Evolutionary conservation across 805 yeast genomes (phyloP).

Genomic region (Metschnikowia hibisci): DNA sequence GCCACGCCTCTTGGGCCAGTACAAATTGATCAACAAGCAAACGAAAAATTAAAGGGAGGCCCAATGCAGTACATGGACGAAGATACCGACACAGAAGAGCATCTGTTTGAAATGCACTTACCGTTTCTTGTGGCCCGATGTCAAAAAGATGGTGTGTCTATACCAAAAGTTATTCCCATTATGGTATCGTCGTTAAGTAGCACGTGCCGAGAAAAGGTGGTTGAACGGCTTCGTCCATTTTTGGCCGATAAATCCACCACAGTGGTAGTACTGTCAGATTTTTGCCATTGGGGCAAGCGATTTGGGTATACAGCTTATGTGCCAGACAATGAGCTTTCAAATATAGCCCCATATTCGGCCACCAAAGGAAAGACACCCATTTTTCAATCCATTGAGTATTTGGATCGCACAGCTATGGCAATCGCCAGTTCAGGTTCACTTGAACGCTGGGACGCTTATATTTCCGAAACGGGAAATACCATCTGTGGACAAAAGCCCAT

Average conservation of each 20-base stretch:
- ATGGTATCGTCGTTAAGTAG: constrained; percentile 64
- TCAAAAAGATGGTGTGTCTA: constrained; percentile 25
- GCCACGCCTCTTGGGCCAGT: constrained; percentile 83
- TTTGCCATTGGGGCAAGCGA: constrained; percentile 82
- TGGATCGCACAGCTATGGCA: constrained; percentile 72
- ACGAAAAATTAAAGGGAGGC: constrained; percentile 29
- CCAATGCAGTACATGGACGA: constrained; percentile 54
- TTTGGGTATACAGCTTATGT: constrained; percentile 42
- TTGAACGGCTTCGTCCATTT: constrained; percentile 48
- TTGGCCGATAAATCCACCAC: constrained; percentile 53
- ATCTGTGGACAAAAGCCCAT: constrained; percentile 91
- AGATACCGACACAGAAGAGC: constrained; percentile 76
- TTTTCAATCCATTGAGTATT: constrained; percentile 63
- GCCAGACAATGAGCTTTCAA: constrained; percentile 10
- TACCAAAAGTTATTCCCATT: constrained; percentile 65
- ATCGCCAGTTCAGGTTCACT: constrained; percentile 55
- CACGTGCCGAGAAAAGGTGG: constrained; percentile 42
- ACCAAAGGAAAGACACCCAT: constrained; percentile 40
- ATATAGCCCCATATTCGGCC: constrained; percentile 7
- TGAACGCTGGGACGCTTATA: constrained; percentile 60
- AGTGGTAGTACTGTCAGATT: constrained; percentile 83
- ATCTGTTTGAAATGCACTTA: constrained; percentile 91
- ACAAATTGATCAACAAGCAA: constrained; percentile 54
- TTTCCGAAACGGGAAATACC: constrained; percentile 73
- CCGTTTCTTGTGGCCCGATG: constrained; percentile 63